phyloP scores from a whole-genome alignment of 2,329 filamentous ascomycete genomes.

The Cercospora brassicicola region DNA sequence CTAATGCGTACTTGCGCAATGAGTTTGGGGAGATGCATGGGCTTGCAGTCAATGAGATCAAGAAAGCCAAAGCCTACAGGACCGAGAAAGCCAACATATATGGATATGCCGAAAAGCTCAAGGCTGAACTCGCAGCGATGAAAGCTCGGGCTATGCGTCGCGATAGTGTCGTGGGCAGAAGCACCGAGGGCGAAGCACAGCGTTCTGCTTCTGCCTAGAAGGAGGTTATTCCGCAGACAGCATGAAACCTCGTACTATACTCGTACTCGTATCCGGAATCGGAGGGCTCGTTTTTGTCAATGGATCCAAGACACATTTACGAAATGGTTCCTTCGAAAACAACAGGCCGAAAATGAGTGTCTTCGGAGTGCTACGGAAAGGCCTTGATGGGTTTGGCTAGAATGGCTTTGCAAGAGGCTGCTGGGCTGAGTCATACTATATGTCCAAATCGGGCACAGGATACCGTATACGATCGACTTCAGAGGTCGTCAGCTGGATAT shows the following conservation, averaged over 20 bases:
- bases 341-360: background rate
- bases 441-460: background rate
- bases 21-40: slow-evolving; percentile 12
- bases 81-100: background rate
- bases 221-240: background rate
- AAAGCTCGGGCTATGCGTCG: background rate
- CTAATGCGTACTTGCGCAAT: slow-evolving; percentile 6
- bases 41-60: background rate
- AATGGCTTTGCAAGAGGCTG: background rate
- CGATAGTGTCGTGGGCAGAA: slow-evolving; percentile 12
- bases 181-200: background rate
- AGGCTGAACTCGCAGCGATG: background rate
- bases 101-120: background rate
- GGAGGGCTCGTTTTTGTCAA: background rate
- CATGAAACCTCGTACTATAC: background rate
- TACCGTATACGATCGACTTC: background rate
- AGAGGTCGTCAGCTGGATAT: background rate
- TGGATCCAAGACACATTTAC: background rate
- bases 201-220: background rate
- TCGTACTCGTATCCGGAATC: background rate
- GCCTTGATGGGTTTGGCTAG: background rate
- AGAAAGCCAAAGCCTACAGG: background rate
- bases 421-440: background rate
- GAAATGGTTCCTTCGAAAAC: background rate
- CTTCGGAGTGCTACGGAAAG: background rate